Conservation (phyloP, 1,284 basidiomycete species). For the Caloboletus firmus region DNA sequence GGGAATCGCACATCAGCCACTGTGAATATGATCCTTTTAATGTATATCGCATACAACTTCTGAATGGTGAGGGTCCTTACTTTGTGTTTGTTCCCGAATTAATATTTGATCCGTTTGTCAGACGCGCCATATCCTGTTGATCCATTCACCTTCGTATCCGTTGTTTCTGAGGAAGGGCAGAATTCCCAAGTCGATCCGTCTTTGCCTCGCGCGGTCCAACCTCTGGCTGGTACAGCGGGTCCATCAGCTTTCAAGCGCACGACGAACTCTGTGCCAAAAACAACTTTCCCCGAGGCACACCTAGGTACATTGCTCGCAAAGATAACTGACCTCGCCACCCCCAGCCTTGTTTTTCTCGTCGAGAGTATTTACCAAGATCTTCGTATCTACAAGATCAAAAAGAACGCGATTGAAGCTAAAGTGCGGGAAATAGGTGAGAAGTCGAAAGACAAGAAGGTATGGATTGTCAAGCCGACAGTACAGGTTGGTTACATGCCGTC, state of each 20-base stretch:
- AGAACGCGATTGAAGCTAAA: conserved; percentile 79
- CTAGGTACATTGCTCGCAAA: conserved; percentile 57
- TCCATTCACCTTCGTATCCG: conserved; percentile 74
- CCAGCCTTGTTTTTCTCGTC: conserved; percentile 63
- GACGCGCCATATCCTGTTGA: conserved; percentile 73
- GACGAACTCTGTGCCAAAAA: conserved; percentile 48
- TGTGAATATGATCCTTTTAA: conserved; percentile 66
- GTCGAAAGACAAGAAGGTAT: conserved; percentile 65
- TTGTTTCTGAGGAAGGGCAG: conserved; percentile 38
- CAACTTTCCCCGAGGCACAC: conserved; percentile 65
- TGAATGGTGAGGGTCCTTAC: conserved; percentile 59
- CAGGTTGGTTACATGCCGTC: conserved; percentile 28
- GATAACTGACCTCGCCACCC: conserved; percentile 55
- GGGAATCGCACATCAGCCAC: conserved; percentile 63
- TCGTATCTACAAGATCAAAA: conserved; percentile 66
- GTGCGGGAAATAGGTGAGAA: conserved; percentile 73
- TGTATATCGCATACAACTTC: conserved; percentile 67
- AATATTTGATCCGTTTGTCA: conserved; percentile 33
- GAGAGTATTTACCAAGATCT: conserved; percentile 72
- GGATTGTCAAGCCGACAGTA: conserved; percentile 57
- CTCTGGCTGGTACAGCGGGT: conserved; percentile 9
- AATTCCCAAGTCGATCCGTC: conserved; percentile 36
- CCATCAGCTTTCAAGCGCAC: conserved; percentile 37
- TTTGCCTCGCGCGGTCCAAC: conserved; percentile 35
- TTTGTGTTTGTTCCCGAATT: neutral